Evolutionary conservation across 2,329 filamentous ascomycete genomes (phyloP).

Genomic region (Drechslerella stenobrocha): DNA sequence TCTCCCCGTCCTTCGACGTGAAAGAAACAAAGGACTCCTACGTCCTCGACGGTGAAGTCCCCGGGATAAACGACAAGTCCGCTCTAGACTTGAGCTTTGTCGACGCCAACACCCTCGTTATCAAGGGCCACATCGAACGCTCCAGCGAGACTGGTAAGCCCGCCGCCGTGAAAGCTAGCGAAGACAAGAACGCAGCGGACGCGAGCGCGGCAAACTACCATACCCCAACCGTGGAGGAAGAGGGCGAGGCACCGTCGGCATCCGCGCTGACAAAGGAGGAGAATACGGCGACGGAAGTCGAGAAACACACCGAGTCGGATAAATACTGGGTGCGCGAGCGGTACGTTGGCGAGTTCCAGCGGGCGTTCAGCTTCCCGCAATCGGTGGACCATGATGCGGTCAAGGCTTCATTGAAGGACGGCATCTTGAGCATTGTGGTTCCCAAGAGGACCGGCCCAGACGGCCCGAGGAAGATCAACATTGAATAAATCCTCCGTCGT

Average conservation of each 20-base stretch:
- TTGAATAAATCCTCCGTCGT: constrained; percentile 43
- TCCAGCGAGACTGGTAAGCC: constrained; percentile 25
- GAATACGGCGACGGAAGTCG: constrained; percentile 7
- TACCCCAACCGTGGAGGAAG: constrained; percentile 24
- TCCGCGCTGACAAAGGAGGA: constrained; percentile 10
- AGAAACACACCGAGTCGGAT: constrained; percentile 12
- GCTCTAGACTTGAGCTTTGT: constrained; percentile 59
- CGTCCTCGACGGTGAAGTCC: constrained; percentile 59
- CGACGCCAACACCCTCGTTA: constrained; percentile 58
- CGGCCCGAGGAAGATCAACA: constrained; percentile 32
- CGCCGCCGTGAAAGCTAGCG: background rate
- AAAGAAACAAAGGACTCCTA: constrained; percentile 58
- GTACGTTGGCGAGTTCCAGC: constrained; percentile 49
- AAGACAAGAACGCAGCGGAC: background rate
- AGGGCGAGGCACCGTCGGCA: constrained; percentile 15
- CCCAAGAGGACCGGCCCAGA: constrained; percentile 43
- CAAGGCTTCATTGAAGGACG: constrained; percentile 47
- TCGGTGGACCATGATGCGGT: constrained; percentile 46
- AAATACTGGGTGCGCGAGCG: constrained; percentile 49
- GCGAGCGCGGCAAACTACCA: constrained; percentile 17
- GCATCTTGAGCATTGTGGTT: constrained; percentile 44
- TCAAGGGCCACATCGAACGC: constrained; percentile 58
- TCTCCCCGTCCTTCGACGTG: constrained; percentile 59
- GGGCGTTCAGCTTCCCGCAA: constrained; percentile 46
- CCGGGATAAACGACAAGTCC: constrained; percentile 58